Percentiles rank a stretch among this genome's conserved stretches.
Evolutionary conservation across 2,329 filamentous ascomycete genomes (phyloP).

Genomic region (Berkeleyomyces rouxiae): DNA sequence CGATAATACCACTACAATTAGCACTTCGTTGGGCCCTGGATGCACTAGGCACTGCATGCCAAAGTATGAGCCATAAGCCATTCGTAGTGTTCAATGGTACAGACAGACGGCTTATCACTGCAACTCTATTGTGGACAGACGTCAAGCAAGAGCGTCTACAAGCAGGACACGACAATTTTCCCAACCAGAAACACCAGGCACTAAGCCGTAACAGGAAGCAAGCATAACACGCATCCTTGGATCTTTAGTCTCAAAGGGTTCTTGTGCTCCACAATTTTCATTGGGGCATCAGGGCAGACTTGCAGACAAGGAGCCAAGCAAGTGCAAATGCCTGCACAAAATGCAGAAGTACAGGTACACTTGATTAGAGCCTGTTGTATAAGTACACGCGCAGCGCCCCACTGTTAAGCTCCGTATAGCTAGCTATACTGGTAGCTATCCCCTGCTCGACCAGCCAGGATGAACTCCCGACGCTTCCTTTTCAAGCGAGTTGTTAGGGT

Average conservation of each 20-base stretch:
- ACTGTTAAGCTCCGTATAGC: neutral
- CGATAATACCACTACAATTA: neutral
- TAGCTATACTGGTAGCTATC: neutral
- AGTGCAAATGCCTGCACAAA: no score
- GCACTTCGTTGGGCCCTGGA: neutral
- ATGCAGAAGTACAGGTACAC: no score
- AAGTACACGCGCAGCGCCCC: neutral
- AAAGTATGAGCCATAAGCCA: neutral
- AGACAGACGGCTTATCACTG: neutral
- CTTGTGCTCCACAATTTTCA: constrained; percentile 6
- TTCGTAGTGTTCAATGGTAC: neutral
- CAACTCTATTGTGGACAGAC: neutral
- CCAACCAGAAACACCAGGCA: constrained; percentile 12
- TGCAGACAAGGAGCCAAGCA: no score
- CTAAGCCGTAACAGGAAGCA: constrained; percentile 10
- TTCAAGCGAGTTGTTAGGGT: neutral
- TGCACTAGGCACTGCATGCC: neutral
- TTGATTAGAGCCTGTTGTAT: no score
- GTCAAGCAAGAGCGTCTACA: constrained; percentile 2
- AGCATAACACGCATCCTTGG: neutral
- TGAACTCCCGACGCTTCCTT: neutral
- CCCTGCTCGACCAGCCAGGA: neutral
- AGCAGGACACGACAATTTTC: constrained; percentile 5
- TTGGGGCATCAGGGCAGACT: constrained; percentile 3
- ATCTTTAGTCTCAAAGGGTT: neutral